These are phyloP conservation scores for Lodderomyces pseudojiufengensis DNA, from an alignment of 1,139 yeast species.

Conservation along the genomic window DNA sequence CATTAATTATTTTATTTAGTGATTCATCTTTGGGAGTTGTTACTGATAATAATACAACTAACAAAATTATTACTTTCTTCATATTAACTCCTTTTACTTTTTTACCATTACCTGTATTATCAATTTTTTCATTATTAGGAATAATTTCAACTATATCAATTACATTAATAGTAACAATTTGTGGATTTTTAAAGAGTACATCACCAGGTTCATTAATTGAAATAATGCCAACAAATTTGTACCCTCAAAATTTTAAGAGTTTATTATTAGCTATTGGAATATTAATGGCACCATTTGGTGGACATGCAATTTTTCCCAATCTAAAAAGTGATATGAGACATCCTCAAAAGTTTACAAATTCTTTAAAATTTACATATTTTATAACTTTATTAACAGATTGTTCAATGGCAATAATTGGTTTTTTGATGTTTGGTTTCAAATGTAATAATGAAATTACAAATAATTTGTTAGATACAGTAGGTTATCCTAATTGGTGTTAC, in stretches of 20 bases:
- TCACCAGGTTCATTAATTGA: constrained; percentile 43
- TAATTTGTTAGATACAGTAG: constrained; percentile 62
- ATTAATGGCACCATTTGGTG: constrained; percentile 60
- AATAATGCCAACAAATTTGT: constrained; percentile 45
- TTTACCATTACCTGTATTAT: constrained; percentile 41
- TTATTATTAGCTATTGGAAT: constrained; percentile 52
- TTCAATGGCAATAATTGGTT: constrained; percentile 76
- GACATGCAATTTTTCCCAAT: constrained; percentile 60
- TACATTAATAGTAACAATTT: constrained; percentile 35
- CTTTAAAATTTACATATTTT: constrained; percentile 44
- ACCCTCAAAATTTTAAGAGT: constrained; percentile 41
- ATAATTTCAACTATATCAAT: constrained; percentile 44
- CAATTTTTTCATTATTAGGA: constrained; percentile 44
- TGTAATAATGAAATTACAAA: constrained; percentile 84
- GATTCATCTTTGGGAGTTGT: constrained; percentile 47
- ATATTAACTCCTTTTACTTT: constrained; percentile 47
- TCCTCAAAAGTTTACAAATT: constrained; percentile 43
- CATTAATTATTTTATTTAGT: constrained; percentile 52
- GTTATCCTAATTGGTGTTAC: constrained; percentile 69
- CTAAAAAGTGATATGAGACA: constrained; percentile 56
- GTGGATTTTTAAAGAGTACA: constrained; percentile 36
- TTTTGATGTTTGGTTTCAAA: constrained; percentile 76
- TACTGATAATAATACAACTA: constrained; percentile 40
- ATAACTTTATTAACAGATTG: constrained; percentile 71
- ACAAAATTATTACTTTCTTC: constrained; percentile 36